Base-by-base conservation (phyloP, 192 early-diverging fungal species). In the Paraglomus brasilianum region DNA sequence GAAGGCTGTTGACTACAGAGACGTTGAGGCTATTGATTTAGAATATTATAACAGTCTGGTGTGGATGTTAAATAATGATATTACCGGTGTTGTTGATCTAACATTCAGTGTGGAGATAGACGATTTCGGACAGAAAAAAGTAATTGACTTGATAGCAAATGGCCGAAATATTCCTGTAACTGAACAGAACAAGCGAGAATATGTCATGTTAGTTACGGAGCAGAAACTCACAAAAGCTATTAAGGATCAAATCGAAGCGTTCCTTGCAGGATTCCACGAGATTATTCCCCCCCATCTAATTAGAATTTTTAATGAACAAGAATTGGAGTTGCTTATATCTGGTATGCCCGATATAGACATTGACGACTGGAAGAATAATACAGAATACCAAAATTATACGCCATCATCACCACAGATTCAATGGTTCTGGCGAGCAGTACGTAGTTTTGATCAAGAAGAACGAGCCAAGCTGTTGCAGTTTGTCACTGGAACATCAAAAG, bases 351-450 rank as follows among this genome's bases (percentile, higher is more conserved):
- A 99, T 70, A 95, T 99, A 72, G 97, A 99, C 75, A 92, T 99
- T 59, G 97, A 99, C 72, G 97, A 99, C 77, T 98, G 96, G 97
- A 94, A 94, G 73, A 99, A 99, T 80, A 97, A 95, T 80, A 94
- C 95, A 11, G 92, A 92, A 77, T 99, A 99, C 74, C 91, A 94
- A 69, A 92, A 93, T 45, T 99, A 95, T 76, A 86, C 87, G 17
- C 75, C 82, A 11, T 81, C 89, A 17, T 91, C 92, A 19, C 91
- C 93, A 21, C 95, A 95, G 74, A 89, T 99, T 48, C 94, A 96
- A 74, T 95, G 95, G 94, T 99, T 99, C 85, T 99, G 97, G 97
- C 83, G 97, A 42, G 95, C 93, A 0, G 97, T 99, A 24, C 87
- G 97, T 21, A 93, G 91, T 75, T 97, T 97, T 77, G 89, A 92